Evolutionary conservation across 768 basidiomycete genomes (phyloP), one percentile per base, ranked within the genome.

Genomic region (Boletus pseudo-olivaceus): DNA sequence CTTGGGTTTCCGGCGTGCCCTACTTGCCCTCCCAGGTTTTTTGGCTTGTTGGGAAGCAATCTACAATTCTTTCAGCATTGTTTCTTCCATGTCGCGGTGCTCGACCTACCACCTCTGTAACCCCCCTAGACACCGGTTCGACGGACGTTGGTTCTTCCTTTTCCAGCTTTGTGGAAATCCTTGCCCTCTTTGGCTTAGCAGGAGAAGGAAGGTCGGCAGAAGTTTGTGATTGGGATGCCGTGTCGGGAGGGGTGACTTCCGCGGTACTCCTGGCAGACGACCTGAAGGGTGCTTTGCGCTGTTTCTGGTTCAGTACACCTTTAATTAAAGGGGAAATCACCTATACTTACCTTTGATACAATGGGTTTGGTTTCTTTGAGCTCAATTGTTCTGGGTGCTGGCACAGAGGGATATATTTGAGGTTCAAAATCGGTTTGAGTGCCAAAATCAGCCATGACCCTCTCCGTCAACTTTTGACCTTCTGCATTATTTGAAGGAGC

Each of bases 251-350:
- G 35, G 41, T 38, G 55, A 37, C 48, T 49, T 63, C 69, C 26
- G 45, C 17, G 5, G 57, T 49, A 52, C 58, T 62, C 55, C 42
- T 62, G 15, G 46, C 48, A 35, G 57, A 62, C 26, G 57, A 39
- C 34, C 49, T 67, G 40, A 60, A 60, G 5, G 65, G 51, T 23
- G 62, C 70, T 52, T 72, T 72, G 38, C 72, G 72, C 67, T 72
- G 51, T 46, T 39, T 41, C 51, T 11, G 51, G 20, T 34, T 68
- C 44, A 57, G 51, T 19, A n/a, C 34, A 37, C 19, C 10, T 40
- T 35, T 8, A 7, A 29, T 34, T 11, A 9, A 35, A 49, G 32
- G 10, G 9, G 4, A 41, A 7, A 41, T 42, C 15, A 11, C 3
- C 4, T 9, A 32, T 2, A 41, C 51, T 40, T 45, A 54, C 69